Evolutionary conservation across 78 protist species (phyloP).

Genomic region (Dictyostelium brefeldianum): DNA sequence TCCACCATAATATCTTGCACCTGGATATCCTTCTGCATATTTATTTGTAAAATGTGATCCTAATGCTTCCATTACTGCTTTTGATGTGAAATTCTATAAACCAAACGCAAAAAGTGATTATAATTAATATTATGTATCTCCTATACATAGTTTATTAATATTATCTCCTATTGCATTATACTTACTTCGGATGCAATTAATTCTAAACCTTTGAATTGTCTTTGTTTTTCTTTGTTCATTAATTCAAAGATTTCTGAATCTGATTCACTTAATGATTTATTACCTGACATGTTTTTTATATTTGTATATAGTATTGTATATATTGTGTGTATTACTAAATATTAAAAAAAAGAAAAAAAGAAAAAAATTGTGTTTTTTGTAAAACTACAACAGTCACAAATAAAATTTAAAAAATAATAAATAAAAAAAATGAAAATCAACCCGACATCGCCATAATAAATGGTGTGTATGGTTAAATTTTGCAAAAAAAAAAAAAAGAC

Average conservation of each 20-base stretch:
- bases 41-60: slow-evolving; percentile 99
- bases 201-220: slow-evolving; percentile 98
- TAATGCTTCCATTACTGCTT: slow-evolving; percentile 98
- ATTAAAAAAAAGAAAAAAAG: no score
- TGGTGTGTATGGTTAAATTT: no score
- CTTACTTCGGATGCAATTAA: slow-evolving; percentile 98
- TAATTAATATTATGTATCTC: slow-evolving; percentile 10
- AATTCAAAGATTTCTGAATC: slow-evolving; percentile 96
- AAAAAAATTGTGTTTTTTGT: no score
- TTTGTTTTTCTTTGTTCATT: slow-evolving; percentile 94
- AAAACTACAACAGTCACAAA: no score
- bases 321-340: no score
- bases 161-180: not conserved
- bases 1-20: slow-evolving; percentile 98
- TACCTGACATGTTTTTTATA: not conserved
- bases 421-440: no score
- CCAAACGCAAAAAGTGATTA: no score
- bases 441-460: no score
- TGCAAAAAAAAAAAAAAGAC: no score
- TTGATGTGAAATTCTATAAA: slow-evolving; percentile 97
- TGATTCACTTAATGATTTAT: slow-evolving; percentile 63
- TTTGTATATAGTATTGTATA: no score
- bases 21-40: slow-evolving; percentile 99
- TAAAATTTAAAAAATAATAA: no score
- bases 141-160: not conserved